Evolutionary conservation across 331 rosid species (phyloP), one percentile per base, ranked within the genome.

Genomic region (Prunus yedoensis): DNA sequence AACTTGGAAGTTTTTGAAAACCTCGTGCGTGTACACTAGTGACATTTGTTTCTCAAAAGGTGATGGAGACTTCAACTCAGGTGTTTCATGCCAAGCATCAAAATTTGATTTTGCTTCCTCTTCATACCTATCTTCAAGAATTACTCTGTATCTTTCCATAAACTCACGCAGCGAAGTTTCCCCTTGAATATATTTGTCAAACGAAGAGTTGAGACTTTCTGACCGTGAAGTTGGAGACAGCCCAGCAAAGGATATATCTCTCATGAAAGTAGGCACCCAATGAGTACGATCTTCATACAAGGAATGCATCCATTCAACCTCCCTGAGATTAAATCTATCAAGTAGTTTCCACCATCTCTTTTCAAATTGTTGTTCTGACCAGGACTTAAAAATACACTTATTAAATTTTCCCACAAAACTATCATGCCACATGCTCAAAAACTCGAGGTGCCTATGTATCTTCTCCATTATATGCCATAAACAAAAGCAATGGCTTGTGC

Each of bases 71-170:
- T 84, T 93, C 83, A 93, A 78, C 70, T 93, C 97, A 11, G 98
- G 93, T 13, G 96, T 89, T 85, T 91, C 98, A 85, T 93, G 98
- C 97, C 98, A 91, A 21, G 96, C 91, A 89, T 93, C 97, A 86
- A 93, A 93, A 79, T 86, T 89, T 82, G 95, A 93, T 79, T 89
- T 93, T 28, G 93, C 97, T 91, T 93, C 98, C 79, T 93, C 93
- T 86, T 93, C 97, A 23, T 88, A 80, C 76, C 93, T 88, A 74
- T 89, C 97, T 86, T 89, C 97, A 81, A 93, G 88, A 84, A 91
- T 86, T 79, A 74, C 83, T 74, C 25, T 83, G 79, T 93, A 93
- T 41, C 77, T 87, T 35, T 88, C 95, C 65, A 88, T 84, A 85
- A 93, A 91, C 70, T 88, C 97, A 50, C 66, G 87, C 79, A 93